Conservation (phyloP, 83 land plant species). For the Thuja plicata region DNA sequence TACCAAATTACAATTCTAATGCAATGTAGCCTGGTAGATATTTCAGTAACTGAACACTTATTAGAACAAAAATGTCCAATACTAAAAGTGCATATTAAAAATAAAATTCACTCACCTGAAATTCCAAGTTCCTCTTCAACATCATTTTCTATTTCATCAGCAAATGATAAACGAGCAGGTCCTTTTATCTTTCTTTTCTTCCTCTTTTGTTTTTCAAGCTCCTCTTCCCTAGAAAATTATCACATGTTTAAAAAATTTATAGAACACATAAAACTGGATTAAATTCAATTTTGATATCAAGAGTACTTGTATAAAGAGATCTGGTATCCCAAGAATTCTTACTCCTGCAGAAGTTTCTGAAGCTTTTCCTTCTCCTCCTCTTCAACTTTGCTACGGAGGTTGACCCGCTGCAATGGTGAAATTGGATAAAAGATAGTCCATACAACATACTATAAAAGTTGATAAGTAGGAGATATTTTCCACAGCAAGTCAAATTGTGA, state of each 20-base stretch:
- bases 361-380: slow-evolving; percentile 99
- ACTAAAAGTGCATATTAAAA: slow-evolving; percentile 5
- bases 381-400: slow-evolving; percentile 82
- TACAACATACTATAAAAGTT: neutral
- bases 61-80: neutral
- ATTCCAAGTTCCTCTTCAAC: slow-evolving; percentile 76
- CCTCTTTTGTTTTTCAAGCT: slow-evolving; percentile 75
- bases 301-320: neutral
- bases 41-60: too few species aligned
- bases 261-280: neutral
- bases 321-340: slow-evolving; percentile 19
- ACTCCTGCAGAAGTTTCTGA: slow-evolving; percentile 95
- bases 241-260: neutral
- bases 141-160: slow-evolving; percentile 85
- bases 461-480: too few species aligned
- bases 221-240: slow-evolving; percentile 71
- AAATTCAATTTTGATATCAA: neutral
- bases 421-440: neutral
- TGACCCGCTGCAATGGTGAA: slow-evolving; percentile 71
- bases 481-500: too few species aligned
- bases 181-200: slow-evolving; percentile 87
- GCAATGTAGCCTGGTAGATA: too few species aligned
- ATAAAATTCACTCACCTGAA: slow-evolving; percentile 25
- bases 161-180: slow-evolving; percentile 80
- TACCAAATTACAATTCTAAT: too few species aligned